These are phyloP conservation scores for Pseudogymnoascus sp. DNA, from an alignment of 2,329 filamentous ascomycete genomes.

Conservation along the genomic window DNA sequence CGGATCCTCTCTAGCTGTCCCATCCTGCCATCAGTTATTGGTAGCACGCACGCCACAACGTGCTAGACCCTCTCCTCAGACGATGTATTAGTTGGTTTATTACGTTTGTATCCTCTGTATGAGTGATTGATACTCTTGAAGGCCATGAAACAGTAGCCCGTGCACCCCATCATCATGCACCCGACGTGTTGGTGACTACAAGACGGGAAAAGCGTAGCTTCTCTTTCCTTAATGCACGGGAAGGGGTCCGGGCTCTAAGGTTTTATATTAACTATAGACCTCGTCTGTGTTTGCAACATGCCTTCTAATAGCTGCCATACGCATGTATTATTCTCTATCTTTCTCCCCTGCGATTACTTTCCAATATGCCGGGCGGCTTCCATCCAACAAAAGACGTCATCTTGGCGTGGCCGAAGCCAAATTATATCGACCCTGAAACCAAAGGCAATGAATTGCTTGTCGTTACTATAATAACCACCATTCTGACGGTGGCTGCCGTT, in stretches of 20 bases:
- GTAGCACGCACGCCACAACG: not conserved
- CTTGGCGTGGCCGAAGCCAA: not conserved
- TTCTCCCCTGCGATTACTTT: not conserved
- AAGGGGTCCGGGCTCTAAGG: not conserved
- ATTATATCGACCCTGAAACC: not conserved
- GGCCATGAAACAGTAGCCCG: not conserved
- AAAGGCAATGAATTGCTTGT: not conserved
- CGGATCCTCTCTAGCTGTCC: not conserved
- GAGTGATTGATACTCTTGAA: not conserved
- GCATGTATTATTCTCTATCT: not conserved
- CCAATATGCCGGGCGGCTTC: conserved; percentile 3
- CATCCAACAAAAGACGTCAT: not conserved
- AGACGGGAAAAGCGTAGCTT: not conserved
- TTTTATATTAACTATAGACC: not conserved
- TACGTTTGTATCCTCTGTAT: not conserved
- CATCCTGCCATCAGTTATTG: not conserved
- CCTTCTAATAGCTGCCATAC: no score
- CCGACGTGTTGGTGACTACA: not conserved
- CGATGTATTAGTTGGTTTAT: not conserved
- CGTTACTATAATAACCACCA: not conserved
- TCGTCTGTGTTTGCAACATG: not conserved
- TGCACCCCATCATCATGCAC: not conserved
- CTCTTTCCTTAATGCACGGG: not conserved
- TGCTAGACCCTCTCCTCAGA: not conserved
- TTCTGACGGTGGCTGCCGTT: not conserved